phyloP scores from a whole-genome alignment of 2,329 filamentous ascomycete species.

The Zelopaecilomyces penicillatus region DNA sequence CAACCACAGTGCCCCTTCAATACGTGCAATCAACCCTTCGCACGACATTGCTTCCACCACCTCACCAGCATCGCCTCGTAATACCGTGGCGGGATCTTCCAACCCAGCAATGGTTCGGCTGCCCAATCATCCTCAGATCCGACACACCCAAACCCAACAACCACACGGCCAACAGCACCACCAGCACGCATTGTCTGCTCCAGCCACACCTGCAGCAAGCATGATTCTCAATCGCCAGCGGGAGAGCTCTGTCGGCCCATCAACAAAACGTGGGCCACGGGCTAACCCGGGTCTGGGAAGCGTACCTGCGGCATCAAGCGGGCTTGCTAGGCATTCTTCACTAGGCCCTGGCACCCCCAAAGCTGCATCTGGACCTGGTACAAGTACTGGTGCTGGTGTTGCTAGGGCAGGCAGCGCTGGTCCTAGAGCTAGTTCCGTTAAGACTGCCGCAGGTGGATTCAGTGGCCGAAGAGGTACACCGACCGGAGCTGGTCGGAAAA shows the following conservation, averaged over 20 bases:
- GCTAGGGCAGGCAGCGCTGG: constrained; percentile 51
- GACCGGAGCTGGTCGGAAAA: constrained; percentile 36
- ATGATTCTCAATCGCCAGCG: constrained; percentile 50
- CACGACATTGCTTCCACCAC: constrained; percentile 23
- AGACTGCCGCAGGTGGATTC: constrained; percentile 29
- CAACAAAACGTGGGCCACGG: constrained; percentile 45
- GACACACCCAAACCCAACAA: constrained; percentile 41
- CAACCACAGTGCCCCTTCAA: constrained; percentile 36
- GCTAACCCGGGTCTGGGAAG: constrained; percentile 39
- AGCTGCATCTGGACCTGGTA: constrained; percentile 19
- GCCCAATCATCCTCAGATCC: constrained; percentile 37
- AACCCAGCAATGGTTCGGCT: constrained; percentile 34
- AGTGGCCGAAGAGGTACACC: constrained; percentile 41
- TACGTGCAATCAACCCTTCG: constrained; percentile 35
- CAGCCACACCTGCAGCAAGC: constrained; percentile 51
- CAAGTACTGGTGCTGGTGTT: constrained; percentile 22
- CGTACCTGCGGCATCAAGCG: constrained; percentile 44
- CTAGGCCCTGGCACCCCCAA: constrained; percentile 56
- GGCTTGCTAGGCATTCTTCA: constrained; percentile 53
- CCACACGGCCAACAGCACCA: constrained; percentile 14
- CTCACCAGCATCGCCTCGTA: constrained; percentile 18
- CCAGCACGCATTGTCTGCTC: constrained; percentile 45
- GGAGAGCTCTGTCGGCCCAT: constrained; percentile 53
- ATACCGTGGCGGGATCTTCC: constrained; percentile 23
- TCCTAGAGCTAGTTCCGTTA: constrained; percentile 42